Conservation (phyloP, 2,329 filamentous ascomycete species). For the Clathrospora elynae region DNA sequence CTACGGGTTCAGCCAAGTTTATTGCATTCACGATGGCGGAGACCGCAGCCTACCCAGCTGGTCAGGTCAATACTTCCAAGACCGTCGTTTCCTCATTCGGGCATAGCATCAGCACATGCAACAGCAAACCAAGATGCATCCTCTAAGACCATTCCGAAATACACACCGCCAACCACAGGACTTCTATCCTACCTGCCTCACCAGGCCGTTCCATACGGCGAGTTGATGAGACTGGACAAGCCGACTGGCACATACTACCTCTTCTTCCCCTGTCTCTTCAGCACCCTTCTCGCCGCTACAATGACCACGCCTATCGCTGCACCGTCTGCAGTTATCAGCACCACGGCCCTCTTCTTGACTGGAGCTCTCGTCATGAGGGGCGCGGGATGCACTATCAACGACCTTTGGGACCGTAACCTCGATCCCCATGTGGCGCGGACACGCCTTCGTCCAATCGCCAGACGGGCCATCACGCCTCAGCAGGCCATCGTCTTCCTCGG, state of each 20-base stretch:
- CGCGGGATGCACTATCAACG: constrained; percentile 86
- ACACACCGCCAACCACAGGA: constrained; percentile 72
- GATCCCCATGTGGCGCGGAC: constrained; percentile 81
- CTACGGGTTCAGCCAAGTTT: background rate
- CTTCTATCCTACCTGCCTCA: constrained; percentile 71
- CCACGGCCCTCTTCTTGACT: constrained; percentile 70
- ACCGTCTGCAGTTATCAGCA: constrained; percentile 66
- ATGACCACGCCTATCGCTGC: constrained; percentile 66
- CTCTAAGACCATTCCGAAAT: constrained; percentile 46
- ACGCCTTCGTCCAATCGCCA: constrained; percentile 77
- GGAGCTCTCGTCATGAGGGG: constrained; percentile 86
- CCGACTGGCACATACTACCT: constrained; percentile 83
- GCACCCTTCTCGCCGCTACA: constrained; percentile 77
- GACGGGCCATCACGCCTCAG: constrained; percentile 74
- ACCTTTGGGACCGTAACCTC: constrained; percentile 86
- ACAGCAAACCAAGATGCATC: constrained; percentile 15
- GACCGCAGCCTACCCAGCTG: constrained; percentile 18
- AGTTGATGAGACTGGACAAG: constrained; percentile 80
- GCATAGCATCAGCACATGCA: constrained; percentile 25
- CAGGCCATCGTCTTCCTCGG: constrained; percentile 77
- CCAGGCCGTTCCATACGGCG: constrained; percentile 78
- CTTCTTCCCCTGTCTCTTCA: constrained; percentile 84
- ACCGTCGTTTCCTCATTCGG: constrained; percentile 6
- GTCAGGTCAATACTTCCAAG: constrained; percentile 1
- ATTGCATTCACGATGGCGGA: background rate